A percentile compares a stretch with the other conserved stretches of the same genome.
phyloP scores from a whole-genome alignment of 768 basidiomycete species.

The Holtermanniella nyarrowii region DNA sequence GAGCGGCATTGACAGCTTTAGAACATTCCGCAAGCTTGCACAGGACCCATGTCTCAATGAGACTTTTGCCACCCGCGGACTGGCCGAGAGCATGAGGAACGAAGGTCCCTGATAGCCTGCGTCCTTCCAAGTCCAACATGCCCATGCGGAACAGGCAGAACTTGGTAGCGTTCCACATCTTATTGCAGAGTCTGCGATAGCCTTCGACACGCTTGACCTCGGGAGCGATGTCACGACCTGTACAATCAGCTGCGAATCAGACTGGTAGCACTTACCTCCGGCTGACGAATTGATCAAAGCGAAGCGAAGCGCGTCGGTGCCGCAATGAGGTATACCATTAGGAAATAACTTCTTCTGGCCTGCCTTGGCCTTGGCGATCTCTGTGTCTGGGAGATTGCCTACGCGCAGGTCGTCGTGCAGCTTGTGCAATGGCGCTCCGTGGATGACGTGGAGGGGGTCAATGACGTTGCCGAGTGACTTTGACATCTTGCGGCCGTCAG shows the following conservation, averaged over 20 bases:
- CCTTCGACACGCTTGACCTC: constrained; percentile 93
- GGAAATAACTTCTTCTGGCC: constrained; percentile 99
- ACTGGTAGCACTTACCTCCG: constrained; percentile 52
- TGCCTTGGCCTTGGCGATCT: constrained; percentile 76
- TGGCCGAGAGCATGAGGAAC: constrained; percentile 60
- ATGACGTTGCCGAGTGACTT: constrained; percentile 97
- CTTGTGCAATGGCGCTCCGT: constrained; percentile 64
- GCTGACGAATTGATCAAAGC: constrained; percentile 88
- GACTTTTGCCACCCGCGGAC: constrained; percentile 80
- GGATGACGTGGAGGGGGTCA: constrained; percentile 89
- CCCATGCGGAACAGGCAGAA: constrained; percentile 98
- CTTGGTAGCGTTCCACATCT: constrained; percentile 97
- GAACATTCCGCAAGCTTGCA: constrained; percentile 83
- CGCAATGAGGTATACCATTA: constrained; percentile 97
- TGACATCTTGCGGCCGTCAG: constrained; percentile 97
- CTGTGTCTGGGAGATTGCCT: constrained; percentile 87
- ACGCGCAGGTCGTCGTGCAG: constrained; percentile 76
- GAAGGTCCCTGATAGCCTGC: constrained; percentile 48
- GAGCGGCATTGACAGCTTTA: constrained; percentile 59
- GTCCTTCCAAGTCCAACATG: constrained; percentile 41
- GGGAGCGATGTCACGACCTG: constrained; percentile 92
- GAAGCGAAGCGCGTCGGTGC: constrained; percentile 90
- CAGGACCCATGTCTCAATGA: constrained; percentile 90
- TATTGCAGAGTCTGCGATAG: constrained; percentile 99
- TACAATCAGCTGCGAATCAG: constrained; percentile 1